phyloP scores from a whole-genome alignment of 306 rosid species.

The Crataegus laevigata region DNA sequence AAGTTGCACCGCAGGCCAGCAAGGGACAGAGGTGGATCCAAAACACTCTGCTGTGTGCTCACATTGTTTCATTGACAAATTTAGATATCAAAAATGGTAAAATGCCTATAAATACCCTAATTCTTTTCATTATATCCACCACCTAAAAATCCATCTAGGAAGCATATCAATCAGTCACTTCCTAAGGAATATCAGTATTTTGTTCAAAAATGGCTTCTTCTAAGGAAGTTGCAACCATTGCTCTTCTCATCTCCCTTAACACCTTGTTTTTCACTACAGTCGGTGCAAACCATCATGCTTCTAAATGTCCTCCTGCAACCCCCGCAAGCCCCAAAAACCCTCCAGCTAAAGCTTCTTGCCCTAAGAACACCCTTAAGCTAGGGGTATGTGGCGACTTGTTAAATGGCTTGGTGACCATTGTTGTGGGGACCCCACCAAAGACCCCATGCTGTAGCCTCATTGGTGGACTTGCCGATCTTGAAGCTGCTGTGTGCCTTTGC shows the following conservation, averaged over 20 bases:
- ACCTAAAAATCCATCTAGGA: not conserved
- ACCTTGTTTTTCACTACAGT: slow-evolving; percentile 16
- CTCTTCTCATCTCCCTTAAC: slow-evolving; percentile 19
- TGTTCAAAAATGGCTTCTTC: slow-evolving; percentile 15
- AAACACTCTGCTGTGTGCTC: not conserved
- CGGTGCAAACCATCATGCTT: not conserved
- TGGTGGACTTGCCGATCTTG: slow-evolving; percentile 34
- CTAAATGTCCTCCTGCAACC: not conserved
- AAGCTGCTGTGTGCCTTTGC: slow-evolving; percentile 56
- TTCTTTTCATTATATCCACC: not conserved
- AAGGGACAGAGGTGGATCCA: not conserved
- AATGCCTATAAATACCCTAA: slow-evolving; percentile 9
- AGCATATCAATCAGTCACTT: not conserved
- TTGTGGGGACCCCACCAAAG: slow-evolving; percentile 37
- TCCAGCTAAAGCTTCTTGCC: slow-evolving; percentile 18
- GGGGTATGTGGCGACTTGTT: slow-evolving; percentile 46
- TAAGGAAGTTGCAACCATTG: slow-evolving; percentile 6
- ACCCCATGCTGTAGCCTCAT: slow-evolving; percentile 44
- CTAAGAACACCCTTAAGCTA: slow-evolving; percentile 36
- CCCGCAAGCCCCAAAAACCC: not conserved
- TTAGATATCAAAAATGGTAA: not conserved
- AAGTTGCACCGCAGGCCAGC: slow-evolving; percentile 9
- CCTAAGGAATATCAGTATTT: not conserved
- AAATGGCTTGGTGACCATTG: slow-evolving; percentile 17
- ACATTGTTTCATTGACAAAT: slow-evolving; percentile 1